Evolutionary conservation across 805 yeast genomes (phyloP), one percentile per base, ranked within the genome.

Genomic region (Spathaspora arborariae): DNA sequence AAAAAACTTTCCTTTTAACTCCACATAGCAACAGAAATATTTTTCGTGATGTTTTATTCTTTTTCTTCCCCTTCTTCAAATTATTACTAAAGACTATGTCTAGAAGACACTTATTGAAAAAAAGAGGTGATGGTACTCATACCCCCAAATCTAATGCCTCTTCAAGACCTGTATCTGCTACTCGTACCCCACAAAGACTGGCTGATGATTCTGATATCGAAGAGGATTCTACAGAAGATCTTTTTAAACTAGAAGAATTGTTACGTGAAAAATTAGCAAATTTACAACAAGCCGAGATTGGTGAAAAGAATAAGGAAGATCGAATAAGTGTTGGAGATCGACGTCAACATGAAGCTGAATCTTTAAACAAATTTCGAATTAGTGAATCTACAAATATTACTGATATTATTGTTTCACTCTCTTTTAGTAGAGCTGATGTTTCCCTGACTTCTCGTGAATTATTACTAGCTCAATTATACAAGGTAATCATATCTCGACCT

Each of bases 381-480:
- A 62, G 70, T 1, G 64, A 63, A 39, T 47, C 62, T 16, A 64
- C 71, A 8, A 59, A 76, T 2, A 68, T 78, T 20, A 67, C 64
- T 27, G 81, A 79, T 42, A 68, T 79, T 26, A 68, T 79, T 5
- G 48, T 56, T 9, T 71, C 80, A 0, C 64, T 79, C 50, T 58
- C 60, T 2, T 57, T 60, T 34, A 60, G 78, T 0, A 56, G 82
- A 47, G 63, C 72, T 15, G 73, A 70, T 47, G 76, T 79, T 3
- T 70, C 78, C 30, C 63, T 79, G 1, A 64, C 59, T 30, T 71
- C 79, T 7, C 59, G 82, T 47, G 81, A 78, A 53, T 53, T 76
- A 49, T 63, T 79, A 21, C 58, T 78, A 50, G 79, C 78, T 5
- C 81, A 79, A 56, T 61, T 79, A 42, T 77, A 71, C 54, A 74